Evolutionary conservation across 1,284 basidiomycete species (phyloP).

Genomic region (Volvariella volvacea): DNA sequence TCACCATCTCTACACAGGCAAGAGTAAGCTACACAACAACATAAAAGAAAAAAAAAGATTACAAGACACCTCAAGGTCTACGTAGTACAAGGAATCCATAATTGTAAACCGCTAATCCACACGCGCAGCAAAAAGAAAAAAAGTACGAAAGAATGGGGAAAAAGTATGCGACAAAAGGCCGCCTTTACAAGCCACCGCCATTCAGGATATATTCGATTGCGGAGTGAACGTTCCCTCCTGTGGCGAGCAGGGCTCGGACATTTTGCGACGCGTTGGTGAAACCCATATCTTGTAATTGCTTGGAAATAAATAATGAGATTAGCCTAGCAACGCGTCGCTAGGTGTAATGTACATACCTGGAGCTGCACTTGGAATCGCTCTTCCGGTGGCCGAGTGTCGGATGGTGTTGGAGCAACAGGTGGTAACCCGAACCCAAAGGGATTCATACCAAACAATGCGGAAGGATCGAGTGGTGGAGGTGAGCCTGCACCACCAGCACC

Average conservation of each 20-base stretch:
- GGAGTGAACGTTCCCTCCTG: conserved; percentile 83
- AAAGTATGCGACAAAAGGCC: neutral
- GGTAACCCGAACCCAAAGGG: conserved; percentile 36
- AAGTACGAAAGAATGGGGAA: no score
- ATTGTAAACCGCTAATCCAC: no score
- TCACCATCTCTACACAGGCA: no score
- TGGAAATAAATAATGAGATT: conserved; percentile 3
- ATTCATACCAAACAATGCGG: conserved; percentile 14
- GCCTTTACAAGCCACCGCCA: conserved; percentile 57
- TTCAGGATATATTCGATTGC: conserved; percentile 88
- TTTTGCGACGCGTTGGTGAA: conserved; percentile 84
- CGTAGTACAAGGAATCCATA: no score
- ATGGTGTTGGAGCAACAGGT: conserved; percentile 40
- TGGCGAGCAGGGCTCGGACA: conserved; percentile 80
- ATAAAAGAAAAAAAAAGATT: no score
- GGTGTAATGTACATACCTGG: conserved; percentile 38
- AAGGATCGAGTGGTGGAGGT: no score
- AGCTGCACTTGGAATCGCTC: conserved; percentile 87
- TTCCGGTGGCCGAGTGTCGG: conserved; percentile 73
- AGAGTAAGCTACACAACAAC: no score
- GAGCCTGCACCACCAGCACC: conserved; percentile 13
- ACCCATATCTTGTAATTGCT: conserved; percentile 88
- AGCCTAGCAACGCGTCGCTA: neutral
- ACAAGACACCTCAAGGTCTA: no score
- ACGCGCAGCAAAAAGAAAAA: no score